phyloP scores from a whole-genome alignment of 495 filamentous ascomycete genomes.

The Daldinia vernicosa region DNA sequence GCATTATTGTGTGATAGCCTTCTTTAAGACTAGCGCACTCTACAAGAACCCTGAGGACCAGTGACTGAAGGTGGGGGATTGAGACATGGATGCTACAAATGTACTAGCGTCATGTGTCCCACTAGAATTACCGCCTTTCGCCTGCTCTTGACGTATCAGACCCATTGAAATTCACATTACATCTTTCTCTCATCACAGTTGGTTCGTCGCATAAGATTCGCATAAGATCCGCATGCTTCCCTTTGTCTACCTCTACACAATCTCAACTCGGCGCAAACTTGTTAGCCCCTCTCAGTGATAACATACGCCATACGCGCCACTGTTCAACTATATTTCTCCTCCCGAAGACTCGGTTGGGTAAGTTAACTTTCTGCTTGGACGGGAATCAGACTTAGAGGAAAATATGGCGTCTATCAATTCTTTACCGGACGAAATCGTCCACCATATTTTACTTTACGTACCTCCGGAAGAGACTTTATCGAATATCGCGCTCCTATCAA shows the following conservation, averaged over 20 bases:
- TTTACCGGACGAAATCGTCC: conserved; percentile 79
- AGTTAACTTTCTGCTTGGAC: background rate
- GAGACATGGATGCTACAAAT: conserved; percentile 11
- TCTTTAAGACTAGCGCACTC: background rate
- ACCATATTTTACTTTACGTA: conserved; percentile 70
- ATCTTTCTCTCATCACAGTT: conserved; percentile 18
- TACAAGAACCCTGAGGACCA: conserved; percentile 29
- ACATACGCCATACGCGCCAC: conserved; percentile 2
- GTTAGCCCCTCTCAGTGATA: conserved; percentile 22
- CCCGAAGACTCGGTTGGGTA: background rate
- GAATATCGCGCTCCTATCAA: conserved; percentile 67
- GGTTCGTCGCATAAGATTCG: conserved; percentile 26
- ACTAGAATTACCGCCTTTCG: conserved; percentile 5
- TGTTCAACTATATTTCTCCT: background rate
- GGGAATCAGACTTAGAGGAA: background rate
- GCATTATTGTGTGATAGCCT: background rate
- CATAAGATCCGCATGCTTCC: background rate
- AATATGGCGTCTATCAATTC: conserved; percentile 49
- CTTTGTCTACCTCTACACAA: conserved; percentile 5
- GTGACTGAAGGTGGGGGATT: conserved; percentile 2
- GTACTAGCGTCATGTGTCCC: conserved; percentile 1
- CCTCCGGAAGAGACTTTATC: conserved; percentile 61
- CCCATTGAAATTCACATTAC: conserved; percentile 42
- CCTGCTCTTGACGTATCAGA: conserved; percentile 42
- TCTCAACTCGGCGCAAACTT: conserved; percentile 27